These are phyloP conservation scores for Fusarium sp. DNA, from an alignment of 2,329 filamentous ascomycete species.

Conservation along the genomic window DNA sequence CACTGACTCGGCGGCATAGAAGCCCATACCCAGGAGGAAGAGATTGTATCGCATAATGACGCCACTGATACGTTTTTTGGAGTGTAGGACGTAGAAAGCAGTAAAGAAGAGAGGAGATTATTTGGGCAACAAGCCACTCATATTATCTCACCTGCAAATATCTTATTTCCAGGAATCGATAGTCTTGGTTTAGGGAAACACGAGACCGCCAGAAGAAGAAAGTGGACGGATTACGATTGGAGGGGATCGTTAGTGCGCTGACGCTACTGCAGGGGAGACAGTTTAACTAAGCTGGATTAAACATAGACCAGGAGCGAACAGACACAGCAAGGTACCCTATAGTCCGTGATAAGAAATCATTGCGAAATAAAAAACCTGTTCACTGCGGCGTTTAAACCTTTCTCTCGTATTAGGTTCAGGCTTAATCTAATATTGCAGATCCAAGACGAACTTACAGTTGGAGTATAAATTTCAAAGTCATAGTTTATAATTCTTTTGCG, in stretches of 20 bases:
- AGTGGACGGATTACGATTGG: too few relatives aligned
- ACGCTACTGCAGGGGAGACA: too few relatives aligned
- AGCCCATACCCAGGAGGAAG: not conserved
- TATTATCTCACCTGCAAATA: not conserved
- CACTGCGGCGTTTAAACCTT: too few relatives aligned
- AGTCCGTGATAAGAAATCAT: fast-evolving
- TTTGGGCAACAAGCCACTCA: not conserved
- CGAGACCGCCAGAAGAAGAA: not conserved
- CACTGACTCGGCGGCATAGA: not conserved
- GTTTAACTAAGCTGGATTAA: not conserved
- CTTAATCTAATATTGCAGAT: too few relatives aligned
- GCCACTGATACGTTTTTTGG: too few relatives aligned
- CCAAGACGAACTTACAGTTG: too few relatives aligned
- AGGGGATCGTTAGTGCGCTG: fast-evolving
- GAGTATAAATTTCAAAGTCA: too few relatives aligned
- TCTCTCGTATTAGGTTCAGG: too few relatives aligned
- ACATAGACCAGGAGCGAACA: not conserved
- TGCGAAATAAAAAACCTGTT: too few relatives aligned
- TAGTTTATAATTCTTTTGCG: too few relatives aligned
- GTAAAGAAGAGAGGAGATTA: too few relatives aligned
- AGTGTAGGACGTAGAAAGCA: not conserved
- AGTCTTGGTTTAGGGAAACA: not conserved
- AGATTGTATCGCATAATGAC: not conserved
- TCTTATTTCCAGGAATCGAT: not conserved
- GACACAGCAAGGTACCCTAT: not conserved